These are phyloP conservation scores for Holtermanniella nyarrowii DNA, from an alignment of 768 basidiomycete genomes.

Conservation along the genomic window DNA sequence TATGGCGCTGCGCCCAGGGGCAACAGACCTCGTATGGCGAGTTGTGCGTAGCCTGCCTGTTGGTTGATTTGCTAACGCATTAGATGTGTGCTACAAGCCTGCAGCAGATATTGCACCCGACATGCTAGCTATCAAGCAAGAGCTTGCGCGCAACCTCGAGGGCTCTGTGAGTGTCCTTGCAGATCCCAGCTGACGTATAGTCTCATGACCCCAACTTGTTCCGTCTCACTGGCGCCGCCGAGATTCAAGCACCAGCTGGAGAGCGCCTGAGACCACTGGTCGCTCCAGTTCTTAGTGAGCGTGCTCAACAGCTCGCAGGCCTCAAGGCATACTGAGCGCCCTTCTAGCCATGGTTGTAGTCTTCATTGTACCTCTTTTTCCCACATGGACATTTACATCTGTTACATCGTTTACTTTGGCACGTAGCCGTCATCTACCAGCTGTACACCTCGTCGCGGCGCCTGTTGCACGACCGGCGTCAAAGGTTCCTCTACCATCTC, in stretches of 20 bases:
- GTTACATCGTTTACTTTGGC: neutral
- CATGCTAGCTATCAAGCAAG: conserved; percentile 13
- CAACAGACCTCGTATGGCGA: conserved; percentile 27
- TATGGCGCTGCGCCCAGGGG: conserved; percentile 34
- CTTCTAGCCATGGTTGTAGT: neutral
- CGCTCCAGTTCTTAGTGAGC: conserved; percentile 9
- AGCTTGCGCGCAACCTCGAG: neutral
- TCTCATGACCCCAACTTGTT: conserved; percentile 29
- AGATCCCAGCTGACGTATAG: conserved; percentile 1
- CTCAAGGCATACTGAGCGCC: conserved; percentile 10
- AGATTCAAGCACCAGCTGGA: conserved; percentile 7
- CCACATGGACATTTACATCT: neutral
- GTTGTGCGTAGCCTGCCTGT: conserved; percentile 31
- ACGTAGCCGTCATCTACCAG: neutral
- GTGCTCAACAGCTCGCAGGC: conserved; percentile 16
- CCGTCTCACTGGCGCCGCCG: conserved; percentile 11
- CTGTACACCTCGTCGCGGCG: neutral
- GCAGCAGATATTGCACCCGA: conserved; percentile 22
- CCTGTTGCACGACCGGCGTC: neutral
- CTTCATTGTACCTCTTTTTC: neutral
- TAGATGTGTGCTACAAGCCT: conserved; percentile 40
- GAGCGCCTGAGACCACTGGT: conserved; percentile 8
- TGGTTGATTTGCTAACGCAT: neutral
- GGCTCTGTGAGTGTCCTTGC: neutral
- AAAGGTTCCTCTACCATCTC: neutral